phyloP scores from a whole-genome alignment of 2,329 filamentous ascomycete species.

The Sporothrix brunneoviolacea region DNA sequence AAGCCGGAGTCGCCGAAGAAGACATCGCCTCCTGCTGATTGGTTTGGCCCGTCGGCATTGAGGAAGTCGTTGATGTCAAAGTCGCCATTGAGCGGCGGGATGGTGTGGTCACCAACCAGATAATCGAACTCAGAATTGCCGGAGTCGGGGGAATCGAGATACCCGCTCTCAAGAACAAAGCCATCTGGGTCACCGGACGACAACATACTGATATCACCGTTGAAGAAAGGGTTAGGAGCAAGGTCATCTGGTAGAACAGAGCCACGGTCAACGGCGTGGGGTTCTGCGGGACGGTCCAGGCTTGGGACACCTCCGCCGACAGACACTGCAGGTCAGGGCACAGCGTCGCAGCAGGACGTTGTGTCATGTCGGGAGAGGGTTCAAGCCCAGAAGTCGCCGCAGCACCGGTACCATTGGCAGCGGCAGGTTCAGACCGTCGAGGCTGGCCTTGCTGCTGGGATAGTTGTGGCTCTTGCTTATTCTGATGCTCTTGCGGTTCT shows the following conservation, averaged over 20 bases:
- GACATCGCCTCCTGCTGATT: conserved; percentile 35
- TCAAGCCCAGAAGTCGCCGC: conserved; percentile 24
- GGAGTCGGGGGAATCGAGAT: conserved; percentile 67
- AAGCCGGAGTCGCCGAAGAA: conserved; percentile 30
- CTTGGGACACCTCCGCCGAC: conserved; percentile 60
- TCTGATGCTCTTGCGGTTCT: neutral
- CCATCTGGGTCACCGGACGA: conserved; percentile 64
- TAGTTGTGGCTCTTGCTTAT: neutral
- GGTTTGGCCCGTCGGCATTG: conserved; percentile 41
- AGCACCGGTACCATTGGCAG: conserved; percentile 19
- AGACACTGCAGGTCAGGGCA: conserved; percentile 98
- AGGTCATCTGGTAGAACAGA: conserved; percentile 49
- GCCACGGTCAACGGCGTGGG: conserved; percentile 34
- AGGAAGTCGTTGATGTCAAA: conserved; percentile 51
- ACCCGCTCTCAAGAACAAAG: conserved; percentile 68
- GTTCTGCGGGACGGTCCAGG: conserved; percentile 38
- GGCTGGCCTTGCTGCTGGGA: neutral
- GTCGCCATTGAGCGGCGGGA: conserved; percentile 33
- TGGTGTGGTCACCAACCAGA: conserved; percentile 55
- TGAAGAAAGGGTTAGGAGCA: conserved; percentile 60
- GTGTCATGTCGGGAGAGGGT: conserved; percentile 82
- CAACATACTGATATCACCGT: conserved; percentile 62
- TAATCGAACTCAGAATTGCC: conserved; percentile 60
- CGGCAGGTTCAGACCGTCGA: neutral
- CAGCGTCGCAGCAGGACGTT: conserved; percentile 99